phyloP scores from a whole-genome alignment of 2,329 filamentous ascomycete species.

The Colletotrichum sojae region DNA sequence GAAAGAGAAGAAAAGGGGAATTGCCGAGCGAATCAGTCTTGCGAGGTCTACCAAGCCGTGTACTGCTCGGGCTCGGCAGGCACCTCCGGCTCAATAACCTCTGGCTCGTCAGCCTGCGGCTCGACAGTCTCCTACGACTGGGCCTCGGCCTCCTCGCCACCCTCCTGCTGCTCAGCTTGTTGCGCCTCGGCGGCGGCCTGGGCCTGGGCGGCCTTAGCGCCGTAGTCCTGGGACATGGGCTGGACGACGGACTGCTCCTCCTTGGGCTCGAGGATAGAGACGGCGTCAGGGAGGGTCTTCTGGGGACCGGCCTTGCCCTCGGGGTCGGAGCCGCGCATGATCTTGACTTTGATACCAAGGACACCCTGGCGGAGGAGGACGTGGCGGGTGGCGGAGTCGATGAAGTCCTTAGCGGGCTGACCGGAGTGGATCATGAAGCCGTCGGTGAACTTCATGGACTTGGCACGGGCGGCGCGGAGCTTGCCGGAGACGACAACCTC shows the following conservation, averaged over 20 bases:
- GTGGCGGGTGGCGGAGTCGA: slow-evolving; percentile 98
- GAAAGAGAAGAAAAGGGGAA: slow-evolving; percentile 26
- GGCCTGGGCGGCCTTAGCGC: slow-evolving; percentile 83
- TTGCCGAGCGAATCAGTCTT: slow-evolving; percentile 20
- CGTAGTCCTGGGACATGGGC: slow-evolving; percentile 98
- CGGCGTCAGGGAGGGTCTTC: slow-evolving; percentile 97
- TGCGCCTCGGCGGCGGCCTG: slow-evolving; percentile 77
- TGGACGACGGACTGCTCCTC: slow-evolving; percentile 96
- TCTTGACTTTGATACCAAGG: slow-evolving; percentile 99
- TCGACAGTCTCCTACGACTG: slow-evolving; percentile 58
- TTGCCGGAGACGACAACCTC: slow-evolving; percentile 99
- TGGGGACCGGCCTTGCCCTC: slow-evolving; percentile 98
- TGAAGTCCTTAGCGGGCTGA: slow-evolving; percentile 99
- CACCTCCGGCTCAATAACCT: neutral
- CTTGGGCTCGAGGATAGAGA: slow-evolving; percentile 99
- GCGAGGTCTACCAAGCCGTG: slow-evolving; percentile 6
- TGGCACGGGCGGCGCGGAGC: slow-evolving; percentile 98
- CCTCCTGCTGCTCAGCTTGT: slow-evolving; percentile 65
- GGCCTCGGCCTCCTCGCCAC: slow-evolving; percentile 69
- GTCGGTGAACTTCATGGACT: slow-evolving; percentile 99
- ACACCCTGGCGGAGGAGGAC: slow-evolving; percentile 99
- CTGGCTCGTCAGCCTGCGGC: slow-evolving; percentile 38
- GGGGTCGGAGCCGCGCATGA: slow-evolving; percentile 99
- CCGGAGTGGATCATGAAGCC: slow-evolving; percentile 99
- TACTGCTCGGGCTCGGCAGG: neutral